phyloP scores from a whole-genome alignment of 768 basidiomycete genomes.

The Crucibulum laeve region DNA sequence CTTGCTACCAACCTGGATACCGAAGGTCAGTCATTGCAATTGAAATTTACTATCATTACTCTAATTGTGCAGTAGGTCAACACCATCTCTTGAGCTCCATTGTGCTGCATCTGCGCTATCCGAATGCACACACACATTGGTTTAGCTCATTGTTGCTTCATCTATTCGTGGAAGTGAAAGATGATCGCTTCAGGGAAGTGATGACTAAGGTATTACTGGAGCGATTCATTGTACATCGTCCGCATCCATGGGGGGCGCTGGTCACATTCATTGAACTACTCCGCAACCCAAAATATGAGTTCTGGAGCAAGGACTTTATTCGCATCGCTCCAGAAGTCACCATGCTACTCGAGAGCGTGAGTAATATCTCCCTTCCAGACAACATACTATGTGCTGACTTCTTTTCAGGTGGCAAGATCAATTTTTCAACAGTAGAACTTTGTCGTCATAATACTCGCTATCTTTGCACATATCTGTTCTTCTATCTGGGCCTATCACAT shows the following conservation, averaged over 20 bases:
- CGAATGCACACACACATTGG: slow-evolving; percentile 98
- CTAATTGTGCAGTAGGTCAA: slow-evolving; percentile 60
- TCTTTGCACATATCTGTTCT: slow-evolving; percentile 76
- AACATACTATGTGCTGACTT: slow-evolving; percentile 6
- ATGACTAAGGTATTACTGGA: slow-evolving; percentile 90
- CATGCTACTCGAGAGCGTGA: slow-evolving; percentile 77
- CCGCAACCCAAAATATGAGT: slow-evolving; percentile 85
- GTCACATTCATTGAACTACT: slow-evolving; percentile 93
- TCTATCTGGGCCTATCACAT: slow-evolving; percentile 57
- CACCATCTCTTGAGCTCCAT: slow-evolving; percentile 92
- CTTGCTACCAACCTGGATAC: slow-evolving; percentile 80
- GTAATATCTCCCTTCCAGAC: slow-evolving; percentile 21
- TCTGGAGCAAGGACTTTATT: slow-evolving; percentile 87
- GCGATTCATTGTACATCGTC: slow-evolving; percentile 89
- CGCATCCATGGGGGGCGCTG: slow-evolving; percentile 94
- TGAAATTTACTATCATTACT: background rate
- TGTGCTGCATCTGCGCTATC: slow-evolving; percentile 93
- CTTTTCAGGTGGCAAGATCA: slow-evolving; percentile 64
- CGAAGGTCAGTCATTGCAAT: slow-evolving; percentile 62
- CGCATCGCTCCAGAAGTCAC: slow-evolving; percentile 85
- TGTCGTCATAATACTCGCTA: slow-evolving; percentile 67
- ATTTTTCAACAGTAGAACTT: slow-evolving; percentile 75
- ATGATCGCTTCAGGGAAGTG: slow-evolving; percentile 75
- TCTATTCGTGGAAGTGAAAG: slow-evolving; percentile 77
- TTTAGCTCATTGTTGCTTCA: slow-evolving; percentile 89